Percentiles rank a stretch among this genome's conserved stretches.
phyloP scores from a whole-genome alignment of 192 early-diverging fungal species.

The Jimgerdemannia lactiflua region DNA sequence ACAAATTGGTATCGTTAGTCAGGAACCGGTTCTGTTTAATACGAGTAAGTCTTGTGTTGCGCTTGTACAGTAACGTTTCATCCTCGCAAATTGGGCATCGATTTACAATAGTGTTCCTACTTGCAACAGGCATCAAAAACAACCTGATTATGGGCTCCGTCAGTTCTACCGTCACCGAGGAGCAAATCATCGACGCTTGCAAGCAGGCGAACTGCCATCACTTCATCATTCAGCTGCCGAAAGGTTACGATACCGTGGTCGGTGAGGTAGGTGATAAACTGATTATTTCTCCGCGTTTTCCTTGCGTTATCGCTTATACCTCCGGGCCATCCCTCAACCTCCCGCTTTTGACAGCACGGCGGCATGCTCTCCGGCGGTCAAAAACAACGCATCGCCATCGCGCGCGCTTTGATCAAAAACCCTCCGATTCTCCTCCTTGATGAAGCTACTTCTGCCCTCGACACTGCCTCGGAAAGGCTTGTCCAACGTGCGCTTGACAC shows the following conservation, averaged over 20 bases:
- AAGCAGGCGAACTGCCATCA: constrained; percentile 74
- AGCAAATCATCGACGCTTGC: constrained; percentile 69
- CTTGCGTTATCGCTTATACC: no score
- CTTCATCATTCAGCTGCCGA: constrained; percentile 81
- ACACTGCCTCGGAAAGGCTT: constrained; percentile 73
- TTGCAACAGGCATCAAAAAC: constrained; percentile 62
- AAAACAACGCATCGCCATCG: constrained; percentile 97
- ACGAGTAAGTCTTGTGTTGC: constrained; percentile 5
- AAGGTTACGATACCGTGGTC: constrained; percentile 79
- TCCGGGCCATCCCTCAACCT: neutral
- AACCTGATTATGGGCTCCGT: constrained; percentile 77
- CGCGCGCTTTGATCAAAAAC: constrained; percentile 86
- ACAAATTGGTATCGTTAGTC: constrained; percentile 87
- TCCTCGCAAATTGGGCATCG: neutral
- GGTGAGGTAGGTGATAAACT: constrained; percentile 51
- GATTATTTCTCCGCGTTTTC: neutral
- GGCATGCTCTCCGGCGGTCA: constrained; percentile 84
- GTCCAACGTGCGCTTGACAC: constrained; percentile 84
- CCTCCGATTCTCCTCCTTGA: constrained; percentile 83
- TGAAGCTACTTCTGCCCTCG: constrained; percentile 87
- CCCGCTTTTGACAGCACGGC: constrained; percentile 28
- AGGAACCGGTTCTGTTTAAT: constrained; percentile 90
- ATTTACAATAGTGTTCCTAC: neutral
- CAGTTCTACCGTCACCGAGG: constrained; percentile 48
- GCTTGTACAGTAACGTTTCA: no score